Evolutionary conservation across 352 stramenopile species (phyloP).

Genomic region (Globisporangium sylvaticum): DNA sequence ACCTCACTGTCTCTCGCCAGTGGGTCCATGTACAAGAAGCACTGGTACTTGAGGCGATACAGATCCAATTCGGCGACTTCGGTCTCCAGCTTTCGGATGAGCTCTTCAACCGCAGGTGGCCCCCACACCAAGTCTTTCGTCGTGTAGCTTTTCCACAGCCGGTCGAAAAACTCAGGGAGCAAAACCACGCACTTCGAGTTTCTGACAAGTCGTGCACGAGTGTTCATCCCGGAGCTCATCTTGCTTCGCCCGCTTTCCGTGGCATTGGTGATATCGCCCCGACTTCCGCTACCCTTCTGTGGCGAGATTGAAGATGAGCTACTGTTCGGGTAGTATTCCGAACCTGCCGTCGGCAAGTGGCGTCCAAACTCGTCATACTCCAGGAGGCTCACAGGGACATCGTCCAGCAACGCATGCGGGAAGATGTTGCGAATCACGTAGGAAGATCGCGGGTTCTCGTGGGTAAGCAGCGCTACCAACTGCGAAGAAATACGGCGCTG

Average conservation of each 20-base stretch:
- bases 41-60: constrained; percentile 75
- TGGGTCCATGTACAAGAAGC: constrained; percentile 78
- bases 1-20: constrained; percentile 54
- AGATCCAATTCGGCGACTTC: constrained; percentile 76
- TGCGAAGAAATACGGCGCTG: constrained; percentile 85
- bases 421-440: constrained; percentile 84
- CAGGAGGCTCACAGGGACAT: constrained; percentile 63
- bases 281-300: constrained; percentile 38
- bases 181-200: constrained; percentile 79
- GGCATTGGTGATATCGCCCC: constrained; percentile 57
- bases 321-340: constrained; percentile 38
- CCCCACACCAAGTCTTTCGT: constrained; percentile 86
- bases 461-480: constrained; percentile 77
- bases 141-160: constrained; percentile 61
- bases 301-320: constrained; percentile 23
- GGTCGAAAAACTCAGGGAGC: constrained; percentile 85
- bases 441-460: constrained; percentile 83
- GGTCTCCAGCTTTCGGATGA: constrained; percentile 63
- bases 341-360: constrained; percentile 49
- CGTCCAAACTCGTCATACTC: constrained; percentile 86
- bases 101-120: constrained; percentile 59
- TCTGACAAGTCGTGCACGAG: constrained; percentile 62
- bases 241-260: constrained; percentile 69
- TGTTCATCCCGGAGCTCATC: constrained; percentile 72
- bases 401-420: constrained; percentile 73